Evolutionary conservation across 2,329 filamentous ascomycete species (phyloP).

Genomic region (Fusarium tricinctum): DNA sequence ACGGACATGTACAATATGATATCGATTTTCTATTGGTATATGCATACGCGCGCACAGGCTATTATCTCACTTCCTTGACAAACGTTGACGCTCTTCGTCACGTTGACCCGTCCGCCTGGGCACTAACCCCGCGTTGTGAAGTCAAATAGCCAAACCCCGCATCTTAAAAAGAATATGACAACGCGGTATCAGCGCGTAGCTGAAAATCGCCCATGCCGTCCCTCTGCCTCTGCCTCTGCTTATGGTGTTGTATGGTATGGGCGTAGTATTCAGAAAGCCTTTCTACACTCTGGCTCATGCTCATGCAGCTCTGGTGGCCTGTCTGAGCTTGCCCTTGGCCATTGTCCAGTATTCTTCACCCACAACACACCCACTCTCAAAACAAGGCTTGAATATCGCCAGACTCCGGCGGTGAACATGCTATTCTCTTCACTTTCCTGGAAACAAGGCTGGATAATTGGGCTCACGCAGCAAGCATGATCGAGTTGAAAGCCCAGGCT

Average conservation of each 20-base stretch:
- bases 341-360: constrained; percentile 37
- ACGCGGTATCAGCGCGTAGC: constrained; percentile 51
- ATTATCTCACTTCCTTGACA: constrained; percentile 3
- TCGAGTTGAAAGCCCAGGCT: constrained; percentile 1
- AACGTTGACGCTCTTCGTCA: constrained; percentile 37
- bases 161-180: constrained; percentile 35
- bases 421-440: constrained; percentile 11
- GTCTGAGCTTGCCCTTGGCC: constrained; percentile 20
- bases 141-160: constrained; percentile 49
- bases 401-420: constrained; percentile 47
- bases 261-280: constrained; percentile 20
- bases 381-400: constrained; percentile 32
- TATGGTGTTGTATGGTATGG: constrained; percentile 24
- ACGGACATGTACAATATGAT: constrained; percentile 41
- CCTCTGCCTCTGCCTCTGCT: not conserved
- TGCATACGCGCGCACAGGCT: constrained; percentile 3
- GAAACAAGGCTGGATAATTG: constrained; percentile 14
- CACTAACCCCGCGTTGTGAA: constrained; percentile 51
- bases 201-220: constrained; percentile 30
- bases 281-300: constrained; percentile 39
- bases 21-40: constrained; percentile 28
- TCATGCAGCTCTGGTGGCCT: constrained; percentile 18
- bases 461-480: constrained; percentile 4
- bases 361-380: constrained; percentile 40
- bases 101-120: constrained; percentile 42